Base-by-base conservation (phyloP, 2,329 filamentous ascomycete species). In the Penicillium sp. region DNA sequence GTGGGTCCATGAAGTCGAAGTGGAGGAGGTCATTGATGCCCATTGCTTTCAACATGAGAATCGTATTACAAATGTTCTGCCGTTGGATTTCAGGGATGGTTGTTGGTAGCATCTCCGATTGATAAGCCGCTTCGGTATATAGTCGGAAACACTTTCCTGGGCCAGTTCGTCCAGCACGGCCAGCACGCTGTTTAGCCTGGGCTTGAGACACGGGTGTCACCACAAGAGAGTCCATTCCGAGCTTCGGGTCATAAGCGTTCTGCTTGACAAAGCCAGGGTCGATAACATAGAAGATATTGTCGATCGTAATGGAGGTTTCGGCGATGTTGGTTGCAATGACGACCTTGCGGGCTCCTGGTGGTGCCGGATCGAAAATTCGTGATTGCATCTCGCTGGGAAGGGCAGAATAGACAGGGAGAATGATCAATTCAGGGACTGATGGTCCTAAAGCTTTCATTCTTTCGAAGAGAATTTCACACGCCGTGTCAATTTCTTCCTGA, bases 1-100 rank as follows among this genome's bases (percentile, higher is more conserved):
- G 95, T 0, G 95, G 93, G 68, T 99, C 95, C 93, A 99, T 98
- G 68, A 99, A 99, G 76, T 98, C 93, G 69, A 99, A 99, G 71
- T 96, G 92, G 13, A 99, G 82, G 1, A 99, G 81, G 71, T 99
- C 95, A 70, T 99, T 98, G 75, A 99, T 98, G 3, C 96, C 95
- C 92, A 99, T 98, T 0, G 95, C 95, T 73, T 99, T 99, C 50
- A 99, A 84, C 90, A 97, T 96, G 47, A 99, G 83, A 73, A 99
- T 98, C 0, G 93, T 97, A 65, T 90, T 88, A 0, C 91, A 90
- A 52, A 99, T 72, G 68, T 99, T 99, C 73, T 97, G 91, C 1
- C 95, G 84, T 71, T 99, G 95, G 51, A 99, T 99, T 68, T 98
- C 95, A 1, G 95, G 95, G 29, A 98, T 96, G 0, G 92, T 93